Evolutionary conservation across 768 basidiomycete genomes (phyloP).

Genomic region (Punctularia strigosozonata): DNA sequence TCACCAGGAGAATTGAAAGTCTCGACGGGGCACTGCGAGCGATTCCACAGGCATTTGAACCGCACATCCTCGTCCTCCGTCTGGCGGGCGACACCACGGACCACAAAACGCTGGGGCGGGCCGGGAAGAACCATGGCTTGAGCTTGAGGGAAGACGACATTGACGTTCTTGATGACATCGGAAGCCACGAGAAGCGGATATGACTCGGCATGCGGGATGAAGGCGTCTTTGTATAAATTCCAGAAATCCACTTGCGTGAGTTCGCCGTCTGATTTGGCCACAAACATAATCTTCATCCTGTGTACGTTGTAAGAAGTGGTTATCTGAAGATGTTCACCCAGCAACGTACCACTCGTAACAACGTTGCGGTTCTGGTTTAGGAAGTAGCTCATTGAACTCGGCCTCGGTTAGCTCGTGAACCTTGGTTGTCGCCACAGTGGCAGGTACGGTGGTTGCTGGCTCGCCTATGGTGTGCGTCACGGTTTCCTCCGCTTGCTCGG

Average conservation of each 20-base stretch:
- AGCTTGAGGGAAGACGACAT: slow-evolving; percentile 72
- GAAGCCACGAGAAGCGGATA: slow-evolving; percentile 68
- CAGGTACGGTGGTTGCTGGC: slow-evolving; percentile 44
- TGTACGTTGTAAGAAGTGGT: background rate
- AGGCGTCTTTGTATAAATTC: slow-evolving; percentile 84
- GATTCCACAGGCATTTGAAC: slow-evolving; percentile 73
- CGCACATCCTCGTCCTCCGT: slow-evolving; percentile 48
- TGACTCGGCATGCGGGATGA: slow-evolving; percentile 45
- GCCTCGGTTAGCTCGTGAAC: slow-evolving; percentile 62
- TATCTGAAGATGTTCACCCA: background rate
- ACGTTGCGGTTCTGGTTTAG: slow-evolving; percentile 60
- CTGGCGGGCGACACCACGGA: slow-evolving; percentile 70
- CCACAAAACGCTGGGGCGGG: slow-evolving; percentile 68
- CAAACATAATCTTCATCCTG: slow-evolving; percentile 87
- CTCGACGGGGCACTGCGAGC: slow-evolving; percentile 36
- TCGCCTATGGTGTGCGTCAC: slow-evolving; percentile 54
- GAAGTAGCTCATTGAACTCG: slow-evolving; percentile 48
- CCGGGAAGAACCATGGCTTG: slow-evolving; percentile 78
- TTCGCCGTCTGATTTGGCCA: slow-evolving; percentile 62
- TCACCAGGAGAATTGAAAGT: slow-evolving; percentile 43
- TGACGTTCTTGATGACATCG: slow-evolving; percentile 92
- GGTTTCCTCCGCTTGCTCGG: slow-evolving; percentile 63
- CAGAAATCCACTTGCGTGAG: slow-evolving; percentile 93
- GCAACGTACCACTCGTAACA: slow-evolving; percentile 67
- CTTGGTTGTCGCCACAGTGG: slow-evolving; percentile 28